A percentile compares a stretch with the other conserved stretches of the same genome.
These are phyloP conservation scores for Ophiostoma piceae DNA, from an alignment of 2,329 filamentous ascomycete genomes.

Conservation along the genomic window DNA sequence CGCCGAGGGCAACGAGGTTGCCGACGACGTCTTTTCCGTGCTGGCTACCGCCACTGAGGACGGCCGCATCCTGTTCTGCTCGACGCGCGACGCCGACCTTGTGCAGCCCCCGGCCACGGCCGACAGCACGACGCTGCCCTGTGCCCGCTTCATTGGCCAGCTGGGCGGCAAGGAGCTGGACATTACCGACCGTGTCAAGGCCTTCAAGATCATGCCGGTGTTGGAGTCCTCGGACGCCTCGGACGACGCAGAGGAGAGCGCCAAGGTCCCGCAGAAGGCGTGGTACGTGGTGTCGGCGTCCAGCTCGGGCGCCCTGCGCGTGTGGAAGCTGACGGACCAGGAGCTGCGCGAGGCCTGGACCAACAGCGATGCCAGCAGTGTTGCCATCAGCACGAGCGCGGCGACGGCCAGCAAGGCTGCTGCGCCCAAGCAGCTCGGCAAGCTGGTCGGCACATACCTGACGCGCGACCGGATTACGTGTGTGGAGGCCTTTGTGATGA, in stretches of 20 bases:
- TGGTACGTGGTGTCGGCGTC: conserved; percentile 64
- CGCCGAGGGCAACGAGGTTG: conserved; percentile 1
- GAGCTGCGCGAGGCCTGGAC: conserved; percentile 35
- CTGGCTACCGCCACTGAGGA: conserved; percentile 85
- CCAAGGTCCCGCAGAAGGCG: conserved; percentile 31
- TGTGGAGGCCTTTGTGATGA: conserved; percentile 79
- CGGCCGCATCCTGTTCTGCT: conserved; percentile 78
- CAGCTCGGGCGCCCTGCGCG: conserved; percentile 77
- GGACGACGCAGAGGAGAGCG: conserved; percentile 24
- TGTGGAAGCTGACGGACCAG: conserved; percentile 60
- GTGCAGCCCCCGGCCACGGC: conserved; percentile 27
- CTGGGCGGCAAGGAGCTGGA: conserved; percentile 68
- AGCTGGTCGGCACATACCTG: conserved; percentile 69
- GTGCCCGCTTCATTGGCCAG: conserved; percentile 66
- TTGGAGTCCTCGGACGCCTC: conserved; percentile 26
- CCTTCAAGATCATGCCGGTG: conserved; percentile 64
- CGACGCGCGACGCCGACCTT: conserved; percentile 53
- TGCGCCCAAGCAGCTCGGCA: conserved; percentile 47
- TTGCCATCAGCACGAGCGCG: conserved; percentile 25
- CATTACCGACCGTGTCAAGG: conserved; percentile 73
- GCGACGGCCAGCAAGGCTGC: conserved; percentile 30
- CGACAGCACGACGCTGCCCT: conserved; percentile 38
- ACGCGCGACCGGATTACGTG: conserved; percentile 89
- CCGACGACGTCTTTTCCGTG: conserved; percentile 36
- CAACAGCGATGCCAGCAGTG: conserved; percentile 6